These are phyloP conservation scores for Didymella arachidicola DNA, from an alignment of 2,329 filamentous ascomycete genomes.

Conservation along the genomic window DNA sequence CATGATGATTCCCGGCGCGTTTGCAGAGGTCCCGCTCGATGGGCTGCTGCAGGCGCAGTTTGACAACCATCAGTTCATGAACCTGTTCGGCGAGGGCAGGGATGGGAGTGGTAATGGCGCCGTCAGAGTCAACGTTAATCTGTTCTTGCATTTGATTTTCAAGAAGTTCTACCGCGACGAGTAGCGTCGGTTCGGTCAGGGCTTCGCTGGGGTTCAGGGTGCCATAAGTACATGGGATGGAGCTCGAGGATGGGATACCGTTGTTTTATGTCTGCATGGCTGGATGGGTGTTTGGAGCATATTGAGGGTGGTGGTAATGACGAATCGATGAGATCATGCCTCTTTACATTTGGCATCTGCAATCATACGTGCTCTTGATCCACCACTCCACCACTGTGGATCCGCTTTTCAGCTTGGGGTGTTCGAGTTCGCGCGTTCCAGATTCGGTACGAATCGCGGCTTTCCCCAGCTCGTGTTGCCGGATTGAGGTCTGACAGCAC, in stretches of 20 bases:
- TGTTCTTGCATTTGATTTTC: slow-evolving; percentile 95
- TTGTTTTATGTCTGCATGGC: slow-evolving; percentile 1
- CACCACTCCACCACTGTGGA: neutral
- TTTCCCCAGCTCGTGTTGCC: neutral
- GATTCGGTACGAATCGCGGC: slow-evolving; percentile 6
- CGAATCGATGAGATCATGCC: slow-evolving; percentile 12
- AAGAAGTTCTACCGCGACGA: slow-evolving; percentile 87
- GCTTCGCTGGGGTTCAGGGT: neutral
- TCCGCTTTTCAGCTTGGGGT: neutral
- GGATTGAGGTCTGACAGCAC: neutral
- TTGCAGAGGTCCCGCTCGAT: slow-evolving; percentile 86
- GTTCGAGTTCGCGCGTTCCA: neutral
- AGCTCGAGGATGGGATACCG: slow-evolving; percentile 12
- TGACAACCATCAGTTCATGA: slow-evolving; percentile 95
- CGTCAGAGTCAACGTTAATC: slow-evolving; percentile 91
- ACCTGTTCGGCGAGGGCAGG: slow-evolving; percentile 69
- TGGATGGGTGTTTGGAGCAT: slow-evolving; percentile 4
- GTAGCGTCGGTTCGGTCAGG: slow-evolving; percentile 11
- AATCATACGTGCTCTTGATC: neutral
- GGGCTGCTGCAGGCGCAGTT: slow-evolving; percentile 96
- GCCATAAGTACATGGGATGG: neutral
- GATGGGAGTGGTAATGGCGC: slow-evolving; percentile 40
- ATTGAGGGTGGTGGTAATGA: slow-evolving; percentile 3
- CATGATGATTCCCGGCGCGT: slow-evolving; percentile 95
- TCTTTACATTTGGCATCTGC: neutral